Percentiles rank a stretch among this genome's conserved stretches.
Evolutionary conservation across 2,329 filamentous ascomycete species (phyloP).

Genomic region (Mollisiaceae sp.): DNA sequence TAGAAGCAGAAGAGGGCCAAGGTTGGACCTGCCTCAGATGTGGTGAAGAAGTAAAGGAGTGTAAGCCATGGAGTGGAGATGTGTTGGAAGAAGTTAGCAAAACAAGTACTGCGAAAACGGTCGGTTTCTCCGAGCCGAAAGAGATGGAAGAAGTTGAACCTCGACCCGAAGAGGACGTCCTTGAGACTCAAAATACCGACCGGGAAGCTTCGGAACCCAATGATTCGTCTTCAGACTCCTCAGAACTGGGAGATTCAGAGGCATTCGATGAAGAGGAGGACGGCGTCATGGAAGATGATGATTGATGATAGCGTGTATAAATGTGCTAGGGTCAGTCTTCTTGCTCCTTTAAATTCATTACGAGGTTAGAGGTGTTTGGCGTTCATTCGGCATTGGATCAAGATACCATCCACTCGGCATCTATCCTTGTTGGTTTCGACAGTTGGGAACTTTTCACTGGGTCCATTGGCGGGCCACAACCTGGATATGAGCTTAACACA

Average conservation of each 20-base stretch:
- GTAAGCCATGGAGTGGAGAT: slow-evolving; percentile 90
- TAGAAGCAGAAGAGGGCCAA: slow-evolving; percentile 92
- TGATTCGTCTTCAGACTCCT: slow-evolving; percentile 32
- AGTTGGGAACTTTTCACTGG: not conserved
- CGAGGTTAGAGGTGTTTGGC: slow-evolving; percentile 7
- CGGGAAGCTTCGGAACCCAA: slow-evolving; percentile 23
- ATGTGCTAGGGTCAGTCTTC: not conserved
- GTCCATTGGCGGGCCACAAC: not conserved
- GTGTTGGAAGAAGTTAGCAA: slow-evolving; percentile 65
- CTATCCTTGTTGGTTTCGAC: not conserved
- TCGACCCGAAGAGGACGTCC: slow-evolving; percentile 27
- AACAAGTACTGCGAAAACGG: slow-evolving; percentile 54
- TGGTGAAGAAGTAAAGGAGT: slow-evolving; percentile 81
- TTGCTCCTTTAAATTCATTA: not conserved
- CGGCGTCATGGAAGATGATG: slow-evolving; percentile 35
- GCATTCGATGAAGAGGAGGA: slow-evolving; percentile 40
- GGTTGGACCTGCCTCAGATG: slow-evolving; percentile 93
- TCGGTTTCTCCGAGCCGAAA: slow-evolving; percentile 57
- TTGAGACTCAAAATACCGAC: slow-evolving; percentile 40
- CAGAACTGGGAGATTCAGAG: slow-evolving; percentile 34
- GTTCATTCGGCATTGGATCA: not conserved
- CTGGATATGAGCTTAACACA: not conserved
- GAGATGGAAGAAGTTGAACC: slow-evolving; percentile 33
- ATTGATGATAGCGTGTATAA: slow-evolving; percentile 22
- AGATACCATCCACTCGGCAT: slow-evolving; percentile 4